Conservation (phyloP, 495 filamentous ascomycete genomes). For the Penicillium manginii region DNA sequence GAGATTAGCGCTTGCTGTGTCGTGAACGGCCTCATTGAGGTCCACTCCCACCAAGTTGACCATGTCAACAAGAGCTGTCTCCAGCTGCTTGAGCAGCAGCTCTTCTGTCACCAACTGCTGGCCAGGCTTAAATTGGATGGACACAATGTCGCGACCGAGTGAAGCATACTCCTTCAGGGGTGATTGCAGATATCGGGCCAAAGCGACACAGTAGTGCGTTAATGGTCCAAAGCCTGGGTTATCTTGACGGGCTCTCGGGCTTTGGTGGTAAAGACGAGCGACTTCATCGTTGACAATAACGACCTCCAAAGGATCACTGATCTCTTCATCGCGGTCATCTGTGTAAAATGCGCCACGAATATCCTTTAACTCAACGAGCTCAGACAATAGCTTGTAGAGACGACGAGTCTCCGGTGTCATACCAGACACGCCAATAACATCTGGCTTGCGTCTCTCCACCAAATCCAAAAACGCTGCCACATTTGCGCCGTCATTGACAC, state of each 20-base stretch:
- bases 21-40: conserved; percentile 84
- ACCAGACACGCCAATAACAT: conserved; percentile 89
- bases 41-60: conserved; percentile 96
- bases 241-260: conserved; percentile 76
- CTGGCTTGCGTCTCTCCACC: conserved; percentile 74
- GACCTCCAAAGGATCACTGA: conserved; percentile 77
- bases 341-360: conserved; percentile 75
- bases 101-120: conserved; percentile 88
- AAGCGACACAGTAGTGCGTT: conserved; percentile 82
- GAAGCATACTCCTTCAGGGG: conserved; percentile 95
- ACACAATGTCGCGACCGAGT: conserved; percentile 82
- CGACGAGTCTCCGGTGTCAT: conserved; percentile 86
- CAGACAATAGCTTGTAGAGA: conserved; percentile 76
- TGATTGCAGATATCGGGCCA: conserved; percentile 90
- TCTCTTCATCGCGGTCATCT: conserved; percentile 60
- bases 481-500: conserved; percentile 62
- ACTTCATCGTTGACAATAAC: conserved; percentile 95
- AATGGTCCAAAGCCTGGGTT: conserved; percentile 77
- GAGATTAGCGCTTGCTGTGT: conserved; percentile 79
- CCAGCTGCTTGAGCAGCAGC: conserved; percentile 80
- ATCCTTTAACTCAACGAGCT: conserved; percentile 72
- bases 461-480: conserved; percentile 72
- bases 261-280: conserved; percentile 90
- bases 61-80: conserved; percentile 96
- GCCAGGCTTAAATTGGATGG: conserved; percentile 83